Evolutionary conservation across 768 basidiomycete species (phyloP).

Genomic region (Sutorius australiensis): DNA sequence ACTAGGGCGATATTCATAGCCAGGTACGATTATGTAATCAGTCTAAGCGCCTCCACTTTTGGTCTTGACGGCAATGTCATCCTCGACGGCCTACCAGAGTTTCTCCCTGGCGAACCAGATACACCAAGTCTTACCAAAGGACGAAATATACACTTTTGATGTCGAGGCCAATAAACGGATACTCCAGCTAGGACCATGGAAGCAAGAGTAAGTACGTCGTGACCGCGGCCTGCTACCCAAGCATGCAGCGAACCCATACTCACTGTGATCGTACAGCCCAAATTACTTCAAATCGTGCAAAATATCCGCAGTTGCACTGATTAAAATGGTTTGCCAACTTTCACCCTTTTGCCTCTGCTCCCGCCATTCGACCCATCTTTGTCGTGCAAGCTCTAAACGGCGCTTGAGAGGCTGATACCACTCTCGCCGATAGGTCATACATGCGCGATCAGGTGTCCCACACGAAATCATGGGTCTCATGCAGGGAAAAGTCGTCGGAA

Average conservation of each 20-base stretch:
- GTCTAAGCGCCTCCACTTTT: too few species aligned
- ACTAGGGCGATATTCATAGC: too few species aligned
- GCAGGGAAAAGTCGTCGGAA: constrained; percentile 90
- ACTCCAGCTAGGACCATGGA: constrained; percentile 76
- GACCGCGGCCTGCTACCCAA: constrained; percentile 1
- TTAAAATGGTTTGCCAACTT: constrained; percentile 78
- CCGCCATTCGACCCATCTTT: neutral
- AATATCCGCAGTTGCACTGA: constrained; percentile 91
- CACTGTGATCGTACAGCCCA: constrained; percentile 42
- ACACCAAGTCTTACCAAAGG: constrained; percentile 65
- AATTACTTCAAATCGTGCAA: constrained; percentile 87
- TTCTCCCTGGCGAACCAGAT: constrained; percentile 74
- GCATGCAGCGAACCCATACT: neutral
- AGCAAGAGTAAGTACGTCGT: constrained; percentile 62
- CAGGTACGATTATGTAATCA: neutral
- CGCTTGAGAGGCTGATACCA: neutral
- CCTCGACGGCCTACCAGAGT: constrained; percentile 63
- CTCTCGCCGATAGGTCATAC: constrained; percentile 71
- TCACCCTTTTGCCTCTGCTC: neutral
- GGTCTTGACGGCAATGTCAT: constrained; percentile 26
- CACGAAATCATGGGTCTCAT: constrained; percentile 99
- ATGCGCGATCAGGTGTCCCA: constrained; percentile 93
- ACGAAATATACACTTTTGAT: constrained; percentile 78
- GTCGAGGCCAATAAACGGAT: constrained; percentile 62
- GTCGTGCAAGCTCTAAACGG: neutral